A percentile compares a stretch with the other conserved stretches of the same genome.
phyloP scores from a whole-genome alignment of 129 eudicot genomes.

The Lactuca sativa region DNA sequence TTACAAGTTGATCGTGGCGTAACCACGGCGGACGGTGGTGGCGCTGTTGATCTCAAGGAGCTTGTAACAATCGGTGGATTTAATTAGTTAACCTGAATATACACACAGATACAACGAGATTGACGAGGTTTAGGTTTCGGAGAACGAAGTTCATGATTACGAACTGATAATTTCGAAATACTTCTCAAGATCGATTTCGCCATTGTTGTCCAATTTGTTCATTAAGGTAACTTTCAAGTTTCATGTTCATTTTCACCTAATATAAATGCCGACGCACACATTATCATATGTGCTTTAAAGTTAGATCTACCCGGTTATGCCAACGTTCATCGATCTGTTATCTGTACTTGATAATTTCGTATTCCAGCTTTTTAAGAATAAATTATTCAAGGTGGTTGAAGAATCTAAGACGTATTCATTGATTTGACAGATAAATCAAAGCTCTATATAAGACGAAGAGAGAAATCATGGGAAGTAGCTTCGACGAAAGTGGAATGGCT shows the following conservation, averaged over 20 bases:
- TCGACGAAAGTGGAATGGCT: conserved; percentile 28
- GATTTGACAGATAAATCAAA: conserved; percentile 14
- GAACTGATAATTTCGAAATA: conserved; percentile 6
- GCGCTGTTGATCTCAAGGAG: neutral
- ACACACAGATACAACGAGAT: conserved; percentile 21
- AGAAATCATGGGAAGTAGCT: conserved; percentile 26
- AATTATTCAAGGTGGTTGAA: neutral
- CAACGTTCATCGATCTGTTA: conserved; percentile 19
- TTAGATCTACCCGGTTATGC: neutral
- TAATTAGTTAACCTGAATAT: conserved; percentile 5
- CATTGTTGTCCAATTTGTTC: conserved; percentile 25
- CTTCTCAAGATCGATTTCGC: conserved; percentile 32
- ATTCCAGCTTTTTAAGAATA: conserved; percentile 1
- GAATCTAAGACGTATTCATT: conserved; percentile 24
- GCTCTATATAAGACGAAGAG: neutral
- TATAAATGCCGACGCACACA: too few species aligned
- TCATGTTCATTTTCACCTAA: conserved; percentile 5
- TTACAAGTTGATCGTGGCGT: conserved; percentile 36
- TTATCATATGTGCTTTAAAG: neutral
- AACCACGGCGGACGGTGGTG: conserved; percentile 29
- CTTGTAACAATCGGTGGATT: conserved; percentile 37
- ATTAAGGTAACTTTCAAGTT: conserved; percentile 22
- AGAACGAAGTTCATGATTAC: conserved; percentile 12
- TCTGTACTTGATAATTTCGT: conserved; percentile 23
- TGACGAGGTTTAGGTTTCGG: conserved; percentile 23